Percentiles rank a stretch among this genome's conserved stretches.
These are phyloP conservation scores for Wallacemonas collosoma DNA, from an alignment of 208 protist species.

Conservation along the genomic window DNA sequence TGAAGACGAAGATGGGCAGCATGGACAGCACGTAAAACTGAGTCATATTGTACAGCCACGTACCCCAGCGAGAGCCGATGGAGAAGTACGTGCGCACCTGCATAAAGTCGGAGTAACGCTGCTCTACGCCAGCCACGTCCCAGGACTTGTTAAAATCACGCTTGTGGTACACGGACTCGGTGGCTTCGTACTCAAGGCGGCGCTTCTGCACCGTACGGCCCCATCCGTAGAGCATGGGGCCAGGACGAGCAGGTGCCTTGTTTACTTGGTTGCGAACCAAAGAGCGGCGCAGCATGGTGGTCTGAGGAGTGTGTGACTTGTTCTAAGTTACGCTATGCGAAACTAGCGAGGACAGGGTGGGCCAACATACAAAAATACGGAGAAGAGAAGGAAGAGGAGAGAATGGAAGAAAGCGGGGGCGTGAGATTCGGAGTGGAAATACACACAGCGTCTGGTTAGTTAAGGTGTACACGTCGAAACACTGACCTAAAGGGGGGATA, in stretches of 20 bases:
- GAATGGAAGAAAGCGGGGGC: neutral
- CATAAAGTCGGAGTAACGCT: constrained; percentile 90
- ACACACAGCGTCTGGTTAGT: neutral
- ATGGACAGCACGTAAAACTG: constrained; percentile 89
- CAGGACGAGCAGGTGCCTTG: constrained; percentile 82
- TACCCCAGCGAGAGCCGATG: constrained; percentile 85
- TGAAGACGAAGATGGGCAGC: constrained; percentile 80
- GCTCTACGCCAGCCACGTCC: constrained; percentile 88
- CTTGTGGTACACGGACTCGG: constrained; percentile 91
- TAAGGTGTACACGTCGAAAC: too few species aligned
- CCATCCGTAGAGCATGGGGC: constrained; percentile 90
- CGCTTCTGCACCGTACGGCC: constrained; percentile 90
- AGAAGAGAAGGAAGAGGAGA: constrained; percentile 6
- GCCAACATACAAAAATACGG: neutral
- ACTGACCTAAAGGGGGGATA: too few species aligned
- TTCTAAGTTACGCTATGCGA: constrained; percentile 15
- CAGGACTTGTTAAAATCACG: constrained; percentile 93
- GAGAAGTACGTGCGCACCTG: constrained; percentile 90
- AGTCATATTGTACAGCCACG: constrained; percentile 89
- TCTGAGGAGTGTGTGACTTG: neutral
- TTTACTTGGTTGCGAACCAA: constrained; percentile 65
- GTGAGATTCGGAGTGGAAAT: neutral
- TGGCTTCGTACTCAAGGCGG: constrained; percentile 90
- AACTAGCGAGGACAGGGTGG: neutral
- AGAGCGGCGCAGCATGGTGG: constrained; percentile 78